A percentile compares a stretch with the other conserved stretches of the same genome.
These are phyloP conservation scores for Leccinum disarticulatum DNA, from an alignment of 768 basidiomycete genomes.

Conservation along the genomic window DNA sequence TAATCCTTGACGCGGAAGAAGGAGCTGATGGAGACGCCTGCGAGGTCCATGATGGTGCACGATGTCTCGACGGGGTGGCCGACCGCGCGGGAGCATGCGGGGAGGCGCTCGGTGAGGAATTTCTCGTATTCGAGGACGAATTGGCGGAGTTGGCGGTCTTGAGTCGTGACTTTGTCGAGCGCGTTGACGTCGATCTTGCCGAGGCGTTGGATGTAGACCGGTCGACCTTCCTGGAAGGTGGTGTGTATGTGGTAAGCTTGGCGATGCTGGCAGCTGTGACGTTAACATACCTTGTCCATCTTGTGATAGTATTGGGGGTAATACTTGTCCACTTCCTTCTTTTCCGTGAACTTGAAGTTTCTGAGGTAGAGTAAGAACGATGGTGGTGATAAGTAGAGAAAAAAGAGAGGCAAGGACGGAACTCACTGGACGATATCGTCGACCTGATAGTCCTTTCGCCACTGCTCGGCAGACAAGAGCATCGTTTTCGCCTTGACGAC, in stretches of 20 bases:
- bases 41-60: slow-evolving; percentile 95
- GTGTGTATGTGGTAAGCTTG: background rate
- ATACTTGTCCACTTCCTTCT: slow-evolving; percentile 79
- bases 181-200: slow-evolving; percentile 86
- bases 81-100: slow-evolving; percentile 65
- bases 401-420: background rate
- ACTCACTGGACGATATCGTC: slow-evolving; percentile 70
- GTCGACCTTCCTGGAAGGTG: slow-evolving; percentile 79
- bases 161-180: slow-evolving; percentile 79
- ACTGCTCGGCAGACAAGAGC: slow-evolving; percentile 79
- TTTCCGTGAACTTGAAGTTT: slow-evolving; percentile 86
- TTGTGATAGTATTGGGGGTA: slow-evolving; percentile 98
- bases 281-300: slow-evolving; percentile 76
- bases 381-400: no score
- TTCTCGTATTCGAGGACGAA: slow-evolving; percentile 94
- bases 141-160: slow-evolving; percentile 83
- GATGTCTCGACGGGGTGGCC: slow-evolving; percentile 94
- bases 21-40: slow-evolving; percentile 62
- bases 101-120: slow-evolving; percentile 76
- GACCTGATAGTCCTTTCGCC: slow-evolving; percentile 84
- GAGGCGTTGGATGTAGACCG: slow-evolving; percentile 92
- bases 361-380: slow-evolving; percentile 35
- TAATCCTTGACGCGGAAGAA: slow-evolving; percentile 95
- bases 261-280: background rate
- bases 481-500: slow-evolving; percentile 78